Evolutionary conservation across 106 monocot genomes (phyloP).

Genomic region (Cymbidium sinense): DNA sequence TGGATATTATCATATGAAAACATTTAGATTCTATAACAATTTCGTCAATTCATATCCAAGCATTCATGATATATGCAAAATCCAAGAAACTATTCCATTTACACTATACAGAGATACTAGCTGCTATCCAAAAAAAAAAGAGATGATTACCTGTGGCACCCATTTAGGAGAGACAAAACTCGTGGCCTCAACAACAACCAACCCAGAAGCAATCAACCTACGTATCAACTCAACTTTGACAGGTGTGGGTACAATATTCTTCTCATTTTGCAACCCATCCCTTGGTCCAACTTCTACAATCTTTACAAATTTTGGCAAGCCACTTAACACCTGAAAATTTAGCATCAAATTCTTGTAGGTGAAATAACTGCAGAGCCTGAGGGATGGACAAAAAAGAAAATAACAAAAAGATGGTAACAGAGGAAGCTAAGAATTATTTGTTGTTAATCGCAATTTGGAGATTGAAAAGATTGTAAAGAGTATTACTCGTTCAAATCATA

Average conservation of each 20-base stretch:
- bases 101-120: not conserved
- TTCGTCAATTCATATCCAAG: not conserved
- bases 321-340: slow-evolving; percentile 48
- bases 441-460: not conserved
- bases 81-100: not conserved
- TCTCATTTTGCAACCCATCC: slow-evolving; percentile 98
- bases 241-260: slow-evolving; percentile 62
- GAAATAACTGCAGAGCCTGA: not conserved
- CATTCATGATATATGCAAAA: not conserved
- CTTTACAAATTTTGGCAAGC: slow-evolving; percentile 76
- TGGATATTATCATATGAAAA: not conserved
- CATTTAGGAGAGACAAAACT: slow-evolving; percentile 99
- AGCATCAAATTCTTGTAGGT: not conserved
- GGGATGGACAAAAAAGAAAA: not conserved
- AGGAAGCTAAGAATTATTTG: not conserved
- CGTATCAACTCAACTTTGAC: slow-evolving; percentile 86
- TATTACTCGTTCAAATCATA: no score
- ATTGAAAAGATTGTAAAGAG: not conserved
- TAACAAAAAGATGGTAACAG: not conserved
- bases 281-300: slow-evolving; percentile 96
- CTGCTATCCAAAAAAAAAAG: not conserved
- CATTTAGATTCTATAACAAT: not conserved
- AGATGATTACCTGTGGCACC: slow-evolving; percentile 75
- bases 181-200: slow-evolving; percentile 86
- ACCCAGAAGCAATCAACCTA: slow-evolving; percentile 55